A percentile compares a stretch with the other conserved stretches of the same genome.
phyloP scores from a whole-genome alignment of 768 basidiomycete genomes.

The Suillus brevipes region DNA sequence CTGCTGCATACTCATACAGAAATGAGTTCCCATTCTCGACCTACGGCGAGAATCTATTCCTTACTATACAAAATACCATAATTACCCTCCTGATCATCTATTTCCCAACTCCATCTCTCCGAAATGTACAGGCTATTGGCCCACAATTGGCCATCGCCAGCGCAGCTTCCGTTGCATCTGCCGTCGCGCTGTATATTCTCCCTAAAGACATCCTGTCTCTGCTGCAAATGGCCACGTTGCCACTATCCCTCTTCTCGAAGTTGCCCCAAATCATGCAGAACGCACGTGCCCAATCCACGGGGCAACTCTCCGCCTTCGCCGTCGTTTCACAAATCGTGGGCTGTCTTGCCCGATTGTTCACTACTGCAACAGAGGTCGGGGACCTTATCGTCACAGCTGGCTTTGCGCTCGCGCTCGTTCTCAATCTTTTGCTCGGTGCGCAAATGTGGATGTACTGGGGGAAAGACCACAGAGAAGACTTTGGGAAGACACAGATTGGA shows the following conservation, averaged over 20 bases:
- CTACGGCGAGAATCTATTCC: conserved; percentile 96
- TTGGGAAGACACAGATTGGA: conserved; percentile 20
- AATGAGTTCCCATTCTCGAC: conserved; percentile 93
- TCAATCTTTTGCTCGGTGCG: conserved; percentile 81
- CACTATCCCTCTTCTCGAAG: conserved; percentile 90
- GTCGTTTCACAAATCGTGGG: conserved; percentile 86
- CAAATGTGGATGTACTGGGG: conserved; percentile 90
- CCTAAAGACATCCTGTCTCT: conserved; percentile 56
- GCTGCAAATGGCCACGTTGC: conserved; percentile 85
- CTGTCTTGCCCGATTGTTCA: conserved; percentile 90
- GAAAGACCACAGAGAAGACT: conserved; percentile 40
- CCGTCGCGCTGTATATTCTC: conserved; percentile 45
- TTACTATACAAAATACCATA: conserved; percentile 83
- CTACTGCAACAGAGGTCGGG: conserved; percentile 86
- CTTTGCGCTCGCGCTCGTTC: conserved; percentile 76
- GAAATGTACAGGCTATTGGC: conserved; percentile 26
- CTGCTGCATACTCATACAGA: conserved; percentile 80
- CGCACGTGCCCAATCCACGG: conserved; percentile 71
- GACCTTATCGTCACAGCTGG: conserved; percentile 81
- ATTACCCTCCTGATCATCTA: conserved; percentile 86
- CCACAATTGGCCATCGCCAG: conserved; percentile 34
- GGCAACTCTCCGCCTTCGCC: conserved; percentile 92
- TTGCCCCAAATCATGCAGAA: conserved; percentile 92
- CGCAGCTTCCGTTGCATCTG: conserved; percentile 34
- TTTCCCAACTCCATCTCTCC: conserved; percentile 44